Evolutionary conservation across 78 protist genomes (phyloP), one percentile per base, ranked within the genome.

Genomic region (Dictyostelium purpureum): DNA sequence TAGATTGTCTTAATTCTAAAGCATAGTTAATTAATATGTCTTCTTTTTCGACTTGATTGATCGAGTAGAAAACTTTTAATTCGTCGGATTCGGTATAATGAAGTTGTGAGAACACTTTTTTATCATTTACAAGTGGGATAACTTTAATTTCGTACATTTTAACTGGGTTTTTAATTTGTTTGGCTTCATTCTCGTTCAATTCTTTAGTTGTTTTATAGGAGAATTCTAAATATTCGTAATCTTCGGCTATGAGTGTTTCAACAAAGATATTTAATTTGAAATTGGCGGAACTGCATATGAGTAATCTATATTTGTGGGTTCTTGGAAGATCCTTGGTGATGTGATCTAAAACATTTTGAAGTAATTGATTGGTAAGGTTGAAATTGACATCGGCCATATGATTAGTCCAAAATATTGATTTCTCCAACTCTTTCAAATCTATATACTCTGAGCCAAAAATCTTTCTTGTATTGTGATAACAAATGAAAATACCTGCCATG

Each of bases 381-480:
- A 85, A 85, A 12, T 54, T 31, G 28, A 38, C 35, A n/a, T 85
- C 38, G 6, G 92, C 92, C 43, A 85, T 70, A n/a, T 85, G 63
- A 0, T 5, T 38, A 0, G 81, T 70, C 81, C 82, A 74, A 45
- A 85, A 85, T 9, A 85, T 54, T 10, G 71, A 26, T 19, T 33
- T 42, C 26, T 94, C 95, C 47, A 90, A 77, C 7, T 79, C 93
- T 6, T 54, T 77, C 40, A 88, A 61, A 7, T 59, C 61, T n/a
- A 94, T 3, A 52, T 56, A 90, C 33, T 95, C 95, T 1, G 94
- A 85, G n/a, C 97, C 97, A 77, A 95, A 95, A 16, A 95, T 87
- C 38, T 77, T 78, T 74, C 87, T 70, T 24, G 97, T 95, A 61
- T 95, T 95, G 79, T 95, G 97, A 42, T 95, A 95, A 57, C 93